Evolutionary conservation across 108 stramenopile genomes (phyloP), one percentile per base, ranked within the genome.

Genomic region (Skeletonema menzelii): DNA sequence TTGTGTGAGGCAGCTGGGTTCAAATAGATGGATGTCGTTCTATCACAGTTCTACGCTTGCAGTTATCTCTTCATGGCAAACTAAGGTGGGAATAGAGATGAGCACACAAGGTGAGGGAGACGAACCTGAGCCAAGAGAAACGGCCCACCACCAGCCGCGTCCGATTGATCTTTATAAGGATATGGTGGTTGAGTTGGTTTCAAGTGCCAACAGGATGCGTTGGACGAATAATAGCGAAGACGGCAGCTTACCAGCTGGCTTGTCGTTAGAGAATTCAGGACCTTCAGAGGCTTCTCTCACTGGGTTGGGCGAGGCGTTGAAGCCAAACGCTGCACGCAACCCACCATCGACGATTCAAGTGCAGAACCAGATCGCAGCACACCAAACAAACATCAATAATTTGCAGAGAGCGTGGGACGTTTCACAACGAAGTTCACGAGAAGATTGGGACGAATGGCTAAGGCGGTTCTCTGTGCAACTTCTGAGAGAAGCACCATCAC

Each of bases 371-470:
- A 63, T 73, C n/a, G 82, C 65, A 27, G 75, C 59, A 75, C 58
- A 76, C 65, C 75, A 72, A 53, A 87, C 84, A 63, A 87, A 72
- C 59, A 73, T 56, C 88, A 94, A 69, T 82, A 92, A 92, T 56
- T 84, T 99, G 47, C 81, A 92, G 53, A 78, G 85, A 63, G 84
- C 96, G 22, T 98, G 99, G 98, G 95, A 98, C 69, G 96, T 96
- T 27, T 84, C 89, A 1, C 92, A 97, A 72, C 80, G 91, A 46
- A 75, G 85, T 12, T 95, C 99, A 5, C 70, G 89, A 42, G 97
- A 97, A 32, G 99, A 99, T 73, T 99, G 98, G 97, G 86, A 87
- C 58, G 97, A 98, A 69, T 99, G 99, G 99, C 95, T 98, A 83
- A 80, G 97, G 2, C 70, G 96, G 0, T 84, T 99, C 38, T 84